These are phyloP conservation scores for Cutaneotrichosporon cyanovorans DNA, from an alignment of 1,284 basidiomycete genomes.

Conservation along the genomic window DNA sequence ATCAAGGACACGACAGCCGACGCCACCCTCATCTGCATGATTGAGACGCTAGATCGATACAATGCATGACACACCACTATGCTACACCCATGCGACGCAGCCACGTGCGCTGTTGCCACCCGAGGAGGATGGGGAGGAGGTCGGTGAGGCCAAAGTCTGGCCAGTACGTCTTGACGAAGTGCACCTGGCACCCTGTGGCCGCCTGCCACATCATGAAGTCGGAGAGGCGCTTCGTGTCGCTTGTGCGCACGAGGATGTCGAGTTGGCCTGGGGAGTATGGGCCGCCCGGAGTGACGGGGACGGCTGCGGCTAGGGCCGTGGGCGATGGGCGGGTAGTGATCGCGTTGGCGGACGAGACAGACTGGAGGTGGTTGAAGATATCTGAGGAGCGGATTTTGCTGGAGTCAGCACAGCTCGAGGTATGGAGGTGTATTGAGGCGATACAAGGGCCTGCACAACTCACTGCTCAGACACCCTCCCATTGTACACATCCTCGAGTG, in stretches of 20 bases:
- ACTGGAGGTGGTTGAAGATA: conserved; percentile 11
- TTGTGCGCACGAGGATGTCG: conserved; percentile 86
- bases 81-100: conserved; percentile 6
- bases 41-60: not conserved
- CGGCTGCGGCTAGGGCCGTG: too few relatives aligned
- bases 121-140: conserved; percentile 73
- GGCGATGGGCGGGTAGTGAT: not conserved
- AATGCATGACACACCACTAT: not conserved
- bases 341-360: conserved; percentile 7
- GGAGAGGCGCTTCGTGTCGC: conserved; percentile 80
- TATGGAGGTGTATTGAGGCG: too few relatives aligned
- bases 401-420: not conserved
- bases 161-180: conserved; percentile 88
- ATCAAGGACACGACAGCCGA: not conserved
- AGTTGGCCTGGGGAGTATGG: conserved; percentile 44
- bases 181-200: conserved; percentile 70
- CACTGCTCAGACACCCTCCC: not conserved
- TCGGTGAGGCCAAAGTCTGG: conserved; percentile 87
- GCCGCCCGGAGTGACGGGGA: too few relatives aligned
- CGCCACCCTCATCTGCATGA: not conserved
- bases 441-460: too few relatives aligned
- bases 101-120: conserved; percentile 71
- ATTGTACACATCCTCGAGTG: conserved; percentile 52
- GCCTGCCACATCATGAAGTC: conserved; percentile 79
- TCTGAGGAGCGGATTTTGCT: conserved; percentile 4